These are phyloP conservation scores for Adiantum capillusveneris DNA, from an alignment of 75 land plant species.

Conservation along the genomic window DNA sequence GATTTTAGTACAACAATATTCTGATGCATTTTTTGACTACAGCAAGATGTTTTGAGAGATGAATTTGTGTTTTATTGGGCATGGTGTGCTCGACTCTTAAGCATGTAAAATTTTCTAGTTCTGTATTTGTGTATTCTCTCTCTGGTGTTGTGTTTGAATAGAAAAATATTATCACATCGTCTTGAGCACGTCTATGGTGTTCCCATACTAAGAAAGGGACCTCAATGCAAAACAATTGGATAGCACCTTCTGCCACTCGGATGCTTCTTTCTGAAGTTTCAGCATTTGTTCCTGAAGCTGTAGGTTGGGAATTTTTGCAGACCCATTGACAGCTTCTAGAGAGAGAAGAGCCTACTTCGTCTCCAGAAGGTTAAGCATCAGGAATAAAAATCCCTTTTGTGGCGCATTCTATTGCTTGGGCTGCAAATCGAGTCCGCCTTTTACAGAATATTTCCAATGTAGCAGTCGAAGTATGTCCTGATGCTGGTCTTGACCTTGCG, in stretches of 20 bases:
- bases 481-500: slow-evolving; percentile 79
- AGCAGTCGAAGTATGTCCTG: slow-evolving; percentile 67
- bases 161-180: slow-evolving; percentile 56
- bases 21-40: too few species aligned
- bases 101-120: too few species aligned
- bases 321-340: slow-evolving; percentile 84
- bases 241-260: slow-evolving; percentile 83
- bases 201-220: neutral
- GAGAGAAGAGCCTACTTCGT: slow-evolving; percentile 13
- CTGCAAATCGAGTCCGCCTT: slow-evolving; percentile 58
- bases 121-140: too few species aligned
- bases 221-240: slow-evolving; percentile 41
- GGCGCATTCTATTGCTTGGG: slow-evolving; percentile 50
- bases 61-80: too few species aligned
- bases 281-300: slow-evolving; percentile 53
- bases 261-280: slow-evolving; percentile 80
- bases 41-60: too few species aligned
- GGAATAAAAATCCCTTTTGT: slow-evolving; percentile 6
- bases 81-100: too few species aligned
- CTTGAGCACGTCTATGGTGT: slow-evolving; percentile 33
- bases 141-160: slow-evolving; percentile 46
- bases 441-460: slow-evolving; percentile 80
- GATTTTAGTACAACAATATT: too few species aligned
- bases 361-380: slow-evolving; percentile 1
- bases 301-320: slow-evolving; percentile 68